Conservation (phyloP, 2,329 filamentous ascomycete genomes). For the Paecilomyces niveus region DNA sequence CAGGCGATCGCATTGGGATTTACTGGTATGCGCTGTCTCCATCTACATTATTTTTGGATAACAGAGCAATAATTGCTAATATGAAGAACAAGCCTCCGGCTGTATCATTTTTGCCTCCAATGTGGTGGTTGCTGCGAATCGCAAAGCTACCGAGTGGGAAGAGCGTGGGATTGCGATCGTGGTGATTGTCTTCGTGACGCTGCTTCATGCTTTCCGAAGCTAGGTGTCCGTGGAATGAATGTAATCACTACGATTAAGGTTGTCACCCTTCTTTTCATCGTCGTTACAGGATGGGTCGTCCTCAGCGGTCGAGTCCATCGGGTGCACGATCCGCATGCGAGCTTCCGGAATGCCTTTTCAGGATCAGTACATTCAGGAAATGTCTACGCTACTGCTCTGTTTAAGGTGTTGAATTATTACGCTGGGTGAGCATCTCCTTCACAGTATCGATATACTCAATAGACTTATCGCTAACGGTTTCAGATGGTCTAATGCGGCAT, state of each 20-base stretch:
- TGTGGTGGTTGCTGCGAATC: constrained; percentile 57
- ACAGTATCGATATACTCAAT: background rate
- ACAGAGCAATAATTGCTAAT: background rate
- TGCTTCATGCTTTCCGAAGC: constrained; percentile 45
- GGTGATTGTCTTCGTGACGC: constrained; percentile 57
- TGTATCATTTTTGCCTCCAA: constrained; percentile 62
- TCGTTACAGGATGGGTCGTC: constrained; percentile 55
- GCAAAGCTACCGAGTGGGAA: constrained; percentile 59
- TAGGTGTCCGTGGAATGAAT: constrained; percentile 34
- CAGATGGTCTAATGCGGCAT: constrained; percentile 38
- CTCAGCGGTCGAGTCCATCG: constrained; percentile 52
- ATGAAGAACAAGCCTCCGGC: background rate
- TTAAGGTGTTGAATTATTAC: constrained; percentile 66
- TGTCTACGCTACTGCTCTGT: constrained; percentile 62
- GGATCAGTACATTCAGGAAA: constrained; percentile 53
- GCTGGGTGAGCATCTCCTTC: background rate
- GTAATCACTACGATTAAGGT: constrained; percentile 60
- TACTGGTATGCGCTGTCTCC: constrained; percentile 34
- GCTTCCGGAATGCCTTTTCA: constrained; percentile 57
- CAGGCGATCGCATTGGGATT: constrained; percentile 58
- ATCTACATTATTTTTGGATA: background rate
- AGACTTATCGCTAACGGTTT: constrained; percentile 24
- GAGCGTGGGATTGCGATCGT: constrained; percentile 60
- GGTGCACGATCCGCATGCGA: constrained; percentile 52
- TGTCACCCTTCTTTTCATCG: constrained; percentile 58